Percentiles rank a stretch among this genome's conserved stretches.
These are phyloP conservation scores for Sphaerulina vaccinii DNA, from an alignment of 2,329 filamentous ascomycete species.

Conservation along the genomic window DNA sequence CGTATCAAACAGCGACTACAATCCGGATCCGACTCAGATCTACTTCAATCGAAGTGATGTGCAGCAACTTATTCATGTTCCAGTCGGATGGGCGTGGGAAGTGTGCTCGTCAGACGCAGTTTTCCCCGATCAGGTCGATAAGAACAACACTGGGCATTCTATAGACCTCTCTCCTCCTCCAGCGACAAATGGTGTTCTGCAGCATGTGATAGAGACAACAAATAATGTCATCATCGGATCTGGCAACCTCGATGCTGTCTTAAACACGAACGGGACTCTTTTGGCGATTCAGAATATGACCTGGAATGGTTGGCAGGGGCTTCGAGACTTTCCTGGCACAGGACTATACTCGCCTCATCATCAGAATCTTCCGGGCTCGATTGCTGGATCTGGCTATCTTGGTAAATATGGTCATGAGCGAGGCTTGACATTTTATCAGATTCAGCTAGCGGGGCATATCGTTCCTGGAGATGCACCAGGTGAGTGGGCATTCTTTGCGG, in stretches of 20 bases:
- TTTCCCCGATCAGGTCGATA: constrained; percentile 8
- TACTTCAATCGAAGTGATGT: constrained; percentile 40
- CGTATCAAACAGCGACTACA: background rate
- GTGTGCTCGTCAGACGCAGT: constrained; percentile 26
- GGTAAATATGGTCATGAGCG: constrained; percentile 27
- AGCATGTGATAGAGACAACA: constrained; percentile 33
- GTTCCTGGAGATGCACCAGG: constrained; percentile 42
- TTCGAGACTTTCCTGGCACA: constrained; percentile 26
- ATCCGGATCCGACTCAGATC: background rate
- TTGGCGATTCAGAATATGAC: constrained; percentile 34
- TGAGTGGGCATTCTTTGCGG: too few relatives aligned
- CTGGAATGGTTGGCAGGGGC: constrained; percentile 34
- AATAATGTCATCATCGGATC: constrained; percentile 36
- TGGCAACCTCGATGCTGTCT: constrained; percentile 31
- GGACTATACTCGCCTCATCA: constrained; percentile 29
- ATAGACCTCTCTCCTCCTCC: constrained; percentile 24
- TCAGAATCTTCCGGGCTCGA: background rate
- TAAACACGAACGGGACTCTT: constrained; percentile 34
- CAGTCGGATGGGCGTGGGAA: constrained; percentile 28
- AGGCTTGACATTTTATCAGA: constrained; percentile 31
- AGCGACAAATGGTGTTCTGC: constrained; percentile 14
- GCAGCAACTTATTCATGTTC: constrained; percentile 37
- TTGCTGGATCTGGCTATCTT: constrained; percentile 12
- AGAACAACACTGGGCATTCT: background rate
- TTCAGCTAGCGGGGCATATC: constrained; percentile 32